Evolutionary conservation across 352 stramenopile genomes (phyloP).

Genomic region (Phytophthora podocarpi): DNA sequence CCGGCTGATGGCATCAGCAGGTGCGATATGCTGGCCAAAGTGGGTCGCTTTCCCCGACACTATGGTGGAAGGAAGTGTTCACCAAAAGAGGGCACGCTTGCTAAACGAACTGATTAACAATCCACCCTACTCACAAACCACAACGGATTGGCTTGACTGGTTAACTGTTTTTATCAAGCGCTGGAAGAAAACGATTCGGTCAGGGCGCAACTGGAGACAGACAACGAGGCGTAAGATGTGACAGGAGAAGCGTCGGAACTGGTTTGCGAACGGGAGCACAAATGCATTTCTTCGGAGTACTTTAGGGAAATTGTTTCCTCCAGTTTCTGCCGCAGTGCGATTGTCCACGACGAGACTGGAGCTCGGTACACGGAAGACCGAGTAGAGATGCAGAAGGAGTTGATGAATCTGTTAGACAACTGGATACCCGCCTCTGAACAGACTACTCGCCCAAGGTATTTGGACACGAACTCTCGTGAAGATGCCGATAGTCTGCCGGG

Average conservation of each 20-base stretch:
- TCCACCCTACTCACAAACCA: too few relatives aligned
- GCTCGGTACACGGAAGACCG: background rate
- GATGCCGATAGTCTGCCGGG: background rate
- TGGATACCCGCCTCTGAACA: background rate
- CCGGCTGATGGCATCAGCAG: too few relatives aligned
- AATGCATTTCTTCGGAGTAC: background rate
- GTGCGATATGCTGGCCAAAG: too few relatives aligned
- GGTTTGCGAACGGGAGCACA: background rate
- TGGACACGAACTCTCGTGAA: background rate
- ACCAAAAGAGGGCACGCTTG: too few relatives aligned
- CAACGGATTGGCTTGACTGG: too few relatives aligned
- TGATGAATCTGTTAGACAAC: background rate
- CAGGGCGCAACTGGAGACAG: slow-evolving; percentile 1
- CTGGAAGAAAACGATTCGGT: too few relatives aligned
- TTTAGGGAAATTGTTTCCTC: background rate
- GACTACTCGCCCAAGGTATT: background rate
- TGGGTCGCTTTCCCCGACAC: too few relatives aligned
- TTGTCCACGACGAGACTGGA: background rate
- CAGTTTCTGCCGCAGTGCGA: too few relatives aligned
- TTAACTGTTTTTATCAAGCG: too few relatives aligned
- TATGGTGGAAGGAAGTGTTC: too few relatives aligned
- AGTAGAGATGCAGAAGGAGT: background rate
- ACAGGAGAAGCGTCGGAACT: background rate
- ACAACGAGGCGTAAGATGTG: background rate
- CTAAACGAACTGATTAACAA: too few relatives aligned